Evolutionary conservation across 2,329 filamentous ascomycete species (phyloP), one percentile per base, ranked within the genome.

Genomic region (Hymenoscyphus fraxineus): DNA sequence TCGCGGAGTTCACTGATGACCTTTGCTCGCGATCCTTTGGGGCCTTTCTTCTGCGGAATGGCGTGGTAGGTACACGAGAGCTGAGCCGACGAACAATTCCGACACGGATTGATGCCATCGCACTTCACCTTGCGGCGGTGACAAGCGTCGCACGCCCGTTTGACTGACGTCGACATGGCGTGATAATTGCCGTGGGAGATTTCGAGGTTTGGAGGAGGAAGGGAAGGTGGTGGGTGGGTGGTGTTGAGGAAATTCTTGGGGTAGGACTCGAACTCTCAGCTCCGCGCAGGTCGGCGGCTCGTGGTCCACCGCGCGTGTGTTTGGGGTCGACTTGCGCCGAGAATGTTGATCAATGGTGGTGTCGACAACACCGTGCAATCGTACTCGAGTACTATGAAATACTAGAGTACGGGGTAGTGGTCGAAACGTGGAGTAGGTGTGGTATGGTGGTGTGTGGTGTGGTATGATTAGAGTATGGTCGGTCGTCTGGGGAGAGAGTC

Each of bases 111-210:
- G 73, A 86, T 80, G 64, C 88, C 87, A 73, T 90, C 87, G 74
- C 88, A 91, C 76, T 89, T 90, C 74, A 91, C 88, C 77, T 91
- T 91, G 76, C 88, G 85, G 69, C 87, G 86, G 80, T 90, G 88
- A 75, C 88, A 91, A 72, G 87, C 88, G 76, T 91, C 88, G 78
- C 88, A 91, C 65, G 88, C 88, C 73, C 87, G 78, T 69, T 81
- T 81, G 47, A 81, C 77, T 39, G 79, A 75, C 56, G 74, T 69
- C 64, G 74, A 73, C 68, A 74, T 73, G 63, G 66, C 60, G 66
- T 59, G 63, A 35, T 58, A 31, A 27, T 13, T n/a, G 32, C 12
- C 12, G 35, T 27, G 16, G 59, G 58, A 13, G 13, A 51, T 9
- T 9, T 19, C 27, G 22, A 13, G 35, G 44, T 51, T 9, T 39